These are phyloP conservation scores for Pachyrhizus erosus DNA, from an alignment of 306 rosid species.

Conservation along the genomic window DNA sequence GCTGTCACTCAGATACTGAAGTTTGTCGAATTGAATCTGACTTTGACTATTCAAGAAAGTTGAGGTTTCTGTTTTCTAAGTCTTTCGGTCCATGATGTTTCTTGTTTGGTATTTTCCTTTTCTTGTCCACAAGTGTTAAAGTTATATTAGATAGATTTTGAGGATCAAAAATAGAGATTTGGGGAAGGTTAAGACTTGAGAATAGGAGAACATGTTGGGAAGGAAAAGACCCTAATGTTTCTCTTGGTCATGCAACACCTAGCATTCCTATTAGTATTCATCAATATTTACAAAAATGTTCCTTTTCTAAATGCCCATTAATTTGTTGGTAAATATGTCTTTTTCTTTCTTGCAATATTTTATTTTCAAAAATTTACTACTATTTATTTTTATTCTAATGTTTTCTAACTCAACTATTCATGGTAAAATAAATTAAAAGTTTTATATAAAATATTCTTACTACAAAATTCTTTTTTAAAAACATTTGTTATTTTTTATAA, in stretches of 20 bases:
- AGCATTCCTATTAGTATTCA: slow-evolving; percentile 40
- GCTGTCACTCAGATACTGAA: slow-evolving; percentile 19
- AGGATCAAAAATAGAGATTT: neutral
- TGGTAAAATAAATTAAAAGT: neutral
- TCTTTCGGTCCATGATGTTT: neutral
- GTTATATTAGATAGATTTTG: neutral
- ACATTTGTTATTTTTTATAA: too few relatives aligned
- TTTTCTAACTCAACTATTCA: neutral
- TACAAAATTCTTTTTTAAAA: neutral
- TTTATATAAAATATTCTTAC: neutral
- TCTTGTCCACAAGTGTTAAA: neutral
- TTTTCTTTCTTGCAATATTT: neutral
- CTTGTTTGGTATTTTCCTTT: neutral
- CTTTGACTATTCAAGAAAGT: slow-evolving; percentile 15
- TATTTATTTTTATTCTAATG: neutral
- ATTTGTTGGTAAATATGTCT: neutral
- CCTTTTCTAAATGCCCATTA: neutral
- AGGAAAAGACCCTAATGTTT: slow-evolving; percentile 46
- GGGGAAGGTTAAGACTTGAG: neutral
- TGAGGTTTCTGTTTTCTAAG: neutral
- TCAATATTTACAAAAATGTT: neutral
- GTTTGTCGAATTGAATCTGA: neutral
- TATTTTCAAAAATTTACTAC: too few relatives aligned
- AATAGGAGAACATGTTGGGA: neutral
- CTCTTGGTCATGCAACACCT: slow-evolving; percentile 41